Evolutionary conservation across 140 eudicot genomes (phyloP), one percentile per base, ranked within the genome.

Genomic region (Anethum foeniculum): DNA sequence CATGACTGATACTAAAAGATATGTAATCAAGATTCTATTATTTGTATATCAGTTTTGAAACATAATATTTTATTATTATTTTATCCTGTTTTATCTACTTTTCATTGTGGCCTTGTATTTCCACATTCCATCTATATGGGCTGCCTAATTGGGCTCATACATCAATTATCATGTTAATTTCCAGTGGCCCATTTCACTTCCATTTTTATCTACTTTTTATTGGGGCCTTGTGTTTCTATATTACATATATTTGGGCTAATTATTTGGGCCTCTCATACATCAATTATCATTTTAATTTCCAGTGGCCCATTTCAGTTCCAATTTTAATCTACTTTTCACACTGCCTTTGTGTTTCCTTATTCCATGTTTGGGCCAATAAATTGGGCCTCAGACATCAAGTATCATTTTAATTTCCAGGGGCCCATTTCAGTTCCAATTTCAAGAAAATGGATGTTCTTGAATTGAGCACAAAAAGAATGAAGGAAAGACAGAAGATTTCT

Each of bases 71-170:
- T 54, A 39, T 69, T 38, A 32, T 23, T 72, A 11, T 56, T 41
- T 23, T 74, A 43, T 51, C 34, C 43, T 16, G 71, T 54, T 85
- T 74, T 85, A 79, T 87, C 89, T 64, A 19, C 83, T 36, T 64
- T 84, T 64, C 38, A 81, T 84, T 83, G 60, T 88, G 85, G 94
- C 90, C 89, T 87, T 64, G 86, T 86, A 80, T 88, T 84, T 71
- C 7, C 1, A 1, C 30, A 25, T 47, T 7, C 68, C 60, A 32
- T 62, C 0, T 83, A 2, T 83, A 83, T 83, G 87, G 87, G 84
- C 76, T 39, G 58, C 18, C 1, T 3, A 3, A 10, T 34, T 81
- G 85, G 87, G 74, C 87, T 62, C 21, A 56, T 25, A 16, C 25
- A 8, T 28, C 3, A 11, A 30, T 13, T 8, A 23, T 58, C 14